These are phyloP conservation scores for Canavalia ensiformis DNA, from an alignment of 306 rosid species.

Conservation along the genomic window DNA sequence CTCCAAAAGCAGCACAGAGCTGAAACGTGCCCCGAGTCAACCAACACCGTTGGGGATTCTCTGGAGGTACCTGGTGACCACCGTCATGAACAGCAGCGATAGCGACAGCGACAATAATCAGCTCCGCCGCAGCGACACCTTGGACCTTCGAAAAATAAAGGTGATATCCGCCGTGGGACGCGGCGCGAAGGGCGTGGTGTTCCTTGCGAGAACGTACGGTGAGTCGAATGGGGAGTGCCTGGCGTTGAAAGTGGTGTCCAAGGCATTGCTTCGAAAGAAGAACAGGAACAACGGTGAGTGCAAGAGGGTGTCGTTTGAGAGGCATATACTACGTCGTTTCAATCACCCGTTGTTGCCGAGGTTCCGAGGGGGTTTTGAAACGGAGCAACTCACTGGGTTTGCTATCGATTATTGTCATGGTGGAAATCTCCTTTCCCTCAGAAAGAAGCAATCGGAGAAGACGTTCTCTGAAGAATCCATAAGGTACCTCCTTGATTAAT, in stretches of 20 bases:
- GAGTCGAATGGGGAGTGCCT: conserved; percentile 48
- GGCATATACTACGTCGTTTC: conserved; percentile 67
- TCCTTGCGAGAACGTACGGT: conserved; percentile 51
- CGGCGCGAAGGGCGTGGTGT: conserved; percentile 95
- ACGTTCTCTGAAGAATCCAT: conserved; percentile 79
- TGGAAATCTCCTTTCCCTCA: conserved; percentile 70
- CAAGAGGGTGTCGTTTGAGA: conserved; percentile 77
- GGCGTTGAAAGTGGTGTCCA: conserved; percentile 82
- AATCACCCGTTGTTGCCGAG: conserved; percentile 77
- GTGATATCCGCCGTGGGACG: conserved; percentile 86
- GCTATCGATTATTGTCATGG: conserved; percentile 89
- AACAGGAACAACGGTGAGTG: conserved; percentile 47
- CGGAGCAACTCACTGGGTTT: conserved; percentile 66
- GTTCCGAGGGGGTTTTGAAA: conserved; percentile 68
- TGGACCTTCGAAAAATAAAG: conserved; percentile 60
- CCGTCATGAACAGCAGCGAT: conserved; percentile 52
- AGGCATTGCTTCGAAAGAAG: conserved; percentile 62
- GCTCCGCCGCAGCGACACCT: not conserved
- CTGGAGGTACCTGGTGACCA: not conserved
- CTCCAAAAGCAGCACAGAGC: not conserved
- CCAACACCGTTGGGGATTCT: not conserved
- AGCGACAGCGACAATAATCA: not conserved
- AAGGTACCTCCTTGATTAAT: conserved; percentile 53
- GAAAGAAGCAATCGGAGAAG: conserved; percentile 72
- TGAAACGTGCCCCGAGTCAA: not conserved